Conservation (phyloP, 208 protist species). For the Trypanosoma melophagium region DNA sequence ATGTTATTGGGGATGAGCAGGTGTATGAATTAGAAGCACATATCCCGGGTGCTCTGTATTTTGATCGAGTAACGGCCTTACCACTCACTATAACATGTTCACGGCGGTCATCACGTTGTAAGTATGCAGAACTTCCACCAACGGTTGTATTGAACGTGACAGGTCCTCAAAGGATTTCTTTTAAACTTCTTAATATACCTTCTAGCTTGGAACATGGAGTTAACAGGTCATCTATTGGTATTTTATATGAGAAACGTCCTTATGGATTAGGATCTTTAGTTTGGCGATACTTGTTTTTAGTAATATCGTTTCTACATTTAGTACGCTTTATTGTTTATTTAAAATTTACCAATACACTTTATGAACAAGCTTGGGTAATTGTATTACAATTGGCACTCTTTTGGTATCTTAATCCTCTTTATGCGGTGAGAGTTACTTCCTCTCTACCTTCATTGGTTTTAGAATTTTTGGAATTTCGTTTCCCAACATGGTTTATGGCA, state of each 20-base stretch:
- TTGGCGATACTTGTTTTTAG: conserved; percentile 70
- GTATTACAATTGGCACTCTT: conserved; percentile 60
- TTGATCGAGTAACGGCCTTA: not conserved
- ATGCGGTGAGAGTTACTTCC: conserved; percentile 37
- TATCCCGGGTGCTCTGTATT: not conserved
- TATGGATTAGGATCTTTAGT: conserved; percentile 62
- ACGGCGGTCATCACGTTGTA: conserved; percentile 2
- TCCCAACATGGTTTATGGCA: conserved; percentile 77
- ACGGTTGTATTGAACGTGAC: conserved; percentile 16
- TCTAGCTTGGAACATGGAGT: conserved; percentile 2
- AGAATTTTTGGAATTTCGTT: conserved; percentile 73
- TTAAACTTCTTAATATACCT: conserved; percentile 17
- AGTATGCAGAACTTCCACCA: conserved; percentile 5
- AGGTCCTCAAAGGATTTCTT: not conserved
- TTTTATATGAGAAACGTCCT: conserved; percentile 51
- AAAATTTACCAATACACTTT: conserved; percentile 63
- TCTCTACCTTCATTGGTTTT: conserved; percentile 46
- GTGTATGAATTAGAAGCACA: conserved; percentile 5
- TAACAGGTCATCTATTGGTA: conserved; percentile 41
- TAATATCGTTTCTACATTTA: conserved; percentile 60
- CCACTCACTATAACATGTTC: conserved; percentile 20
- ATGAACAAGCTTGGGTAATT: conserved; percentile 79
- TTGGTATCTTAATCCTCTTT: conserved; percentile 81
- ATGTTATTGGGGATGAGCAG: not conserved
- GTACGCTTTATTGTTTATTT: conserved; percentile 66